Evolutionary conservation across 2,329 filamentous ascomycete species (phyloP).

Genomic region (Fusarium papillatum): DNA sequence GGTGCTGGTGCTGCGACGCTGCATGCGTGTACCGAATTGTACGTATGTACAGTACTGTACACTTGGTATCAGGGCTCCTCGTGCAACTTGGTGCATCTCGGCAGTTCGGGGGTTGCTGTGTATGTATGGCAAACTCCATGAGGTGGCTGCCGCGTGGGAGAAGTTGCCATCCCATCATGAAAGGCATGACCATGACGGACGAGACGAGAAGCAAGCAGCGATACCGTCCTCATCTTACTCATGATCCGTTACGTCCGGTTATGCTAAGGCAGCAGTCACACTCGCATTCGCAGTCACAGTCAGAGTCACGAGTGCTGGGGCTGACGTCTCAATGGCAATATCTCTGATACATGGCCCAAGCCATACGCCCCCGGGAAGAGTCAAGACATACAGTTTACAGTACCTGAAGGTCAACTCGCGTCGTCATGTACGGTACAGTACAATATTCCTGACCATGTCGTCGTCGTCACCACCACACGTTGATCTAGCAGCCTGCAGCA

Average conservation of each 20-base stretch:
- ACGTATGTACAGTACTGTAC: neutral
- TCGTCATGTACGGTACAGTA: neutral
- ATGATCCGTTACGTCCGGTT: neutral
- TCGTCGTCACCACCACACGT: slow-evolving; percentile 4
- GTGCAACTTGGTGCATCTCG: neutral
- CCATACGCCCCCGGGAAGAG: neutral
- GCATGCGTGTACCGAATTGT: neutral
- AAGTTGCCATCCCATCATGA: neutral
- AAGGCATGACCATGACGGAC: neutral
- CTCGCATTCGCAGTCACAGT: neutral
- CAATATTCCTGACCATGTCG: slow-evolving; percentile 1
- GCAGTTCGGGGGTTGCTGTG: slow-evolving; percentile 6
- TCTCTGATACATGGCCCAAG: slow-evolving; percentile 7
- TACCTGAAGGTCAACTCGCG: neutral
- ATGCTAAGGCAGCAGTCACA: slow-evolving; percentile 6
- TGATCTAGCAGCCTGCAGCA: neutral
- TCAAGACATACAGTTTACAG: neutral
- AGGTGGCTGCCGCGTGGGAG: slow-evolving; percentile 10
- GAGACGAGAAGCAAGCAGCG: neutral
- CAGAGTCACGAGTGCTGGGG: neutral
- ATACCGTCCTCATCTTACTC: neutral
- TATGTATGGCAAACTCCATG: neutral
- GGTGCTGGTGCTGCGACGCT: slow-evolving; percentile 4
- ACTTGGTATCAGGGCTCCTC: neutral
- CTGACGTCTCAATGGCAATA: slow-evolving; percentile 10